A percentile compares a stretch with the other conserved stretches of the same genome.
These are phyloP conservation scores for Dioscorea alata DNA, from an alignment of 106 monocot genomes.

Conservation along the genomic window DNA sequence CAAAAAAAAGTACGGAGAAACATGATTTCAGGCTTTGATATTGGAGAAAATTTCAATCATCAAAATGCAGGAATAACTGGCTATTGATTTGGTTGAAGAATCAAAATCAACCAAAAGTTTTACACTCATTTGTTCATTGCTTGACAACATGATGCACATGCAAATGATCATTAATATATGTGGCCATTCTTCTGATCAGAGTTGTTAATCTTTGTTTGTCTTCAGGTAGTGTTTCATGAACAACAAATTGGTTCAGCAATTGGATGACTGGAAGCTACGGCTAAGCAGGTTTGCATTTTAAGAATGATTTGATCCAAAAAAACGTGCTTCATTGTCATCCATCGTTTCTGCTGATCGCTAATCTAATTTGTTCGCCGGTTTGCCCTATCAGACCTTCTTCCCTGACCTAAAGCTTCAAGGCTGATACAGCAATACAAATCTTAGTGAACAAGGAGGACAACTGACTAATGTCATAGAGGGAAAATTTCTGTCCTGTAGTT, in stretches of 20 bases:
- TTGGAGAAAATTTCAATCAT: constrained; percentile 84
- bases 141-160: background rate
- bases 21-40: constrained; percentile 52
- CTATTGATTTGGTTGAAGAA: background rate
- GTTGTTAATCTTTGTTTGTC: background rate
- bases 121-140: background rate
- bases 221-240: constrained; percentile 87
- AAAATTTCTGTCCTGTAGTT: too few relatives aligned
- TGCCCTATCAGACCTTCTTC: too few relatives aligned
- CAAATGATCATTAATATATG: background rate
- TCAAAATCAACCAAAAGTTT: background rate
- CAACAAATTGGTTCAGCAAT: constrained; percentile 79
- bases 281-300: constrained; percentile 52
- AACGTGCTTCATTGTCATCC: too few relatives aligned
- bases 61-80: constrained; percentile 81
- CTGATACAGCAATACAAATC: too few relatives aligned
- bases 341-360: too few relatives aligned
- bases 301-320: too few relatives aligned
- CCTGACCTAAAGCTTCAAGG: too few relatives aligned
- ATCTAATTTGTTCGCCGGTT: too few relatives aligned
- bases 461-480: too few relatives aligned
- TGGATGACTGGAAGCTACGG: constrained; percentile 71
- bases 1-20: too few relatives aligned
- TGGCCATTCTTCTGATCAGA: background rate
- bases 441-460: too few relatives aligned